Percentiles rank a stretch among this genome's conserved stretches.
Evolutionary conservation across 2,329 filamentous ascomycete species (phyloP).

Genomic region (Plenodomus biglobosus): DNA sequence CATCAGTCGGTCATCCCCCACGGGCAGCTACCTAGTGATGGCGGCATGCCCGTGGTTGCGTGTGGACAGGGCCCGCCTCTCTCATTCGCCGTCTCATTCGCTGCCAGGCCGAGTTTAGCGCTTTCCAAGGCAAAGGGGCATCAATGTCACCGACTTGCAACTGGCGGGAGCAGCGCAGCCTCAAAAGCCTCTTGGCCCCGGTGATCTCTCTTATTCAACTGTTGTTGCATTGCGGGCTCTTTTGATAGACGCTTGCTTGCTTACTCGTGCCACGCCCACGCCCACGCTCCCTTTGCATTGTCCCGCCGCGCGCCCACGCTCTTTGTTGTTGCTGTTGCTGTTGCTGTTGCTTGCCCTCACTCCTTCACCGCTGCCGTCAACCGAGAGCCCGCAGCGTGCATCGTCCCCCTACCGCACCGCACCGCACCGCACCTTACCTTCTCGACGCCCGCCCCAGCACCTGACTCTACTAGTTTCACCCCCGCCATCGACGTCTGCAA

Average conservation of each 20-base stretch:
- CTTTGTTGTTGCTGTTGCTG: constrained; percentile 21
- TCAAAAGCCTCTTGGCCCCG: constrained; percentile 19
- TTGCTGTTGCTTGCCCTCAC: too few relatives aligned
- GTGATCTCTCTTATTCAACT: too few relatives aligned
- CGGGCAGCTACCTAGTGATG: constrained; percentile 2
- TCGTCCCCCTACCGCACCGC: constrained; percentile 9
- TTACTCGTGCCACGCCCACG: too few relatives aligned
- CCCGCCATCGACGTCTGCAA: constrained; percentile 3
- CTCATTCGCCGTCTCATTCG: constrained; percentile 14
- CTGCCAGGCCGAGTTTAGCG: constrained; percentile 19
- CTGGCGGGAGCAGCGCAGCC: constrained; percentile 15
- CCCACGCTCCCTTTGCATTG: constrained; percentile 15
- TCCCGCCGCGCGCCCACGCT: constrained; percentile 4
- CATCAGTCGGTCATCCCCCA: background rate
- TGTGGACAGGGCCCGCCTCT: constrained; percentile 3
- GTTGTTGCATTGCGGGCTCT: constrained; percentile 19
- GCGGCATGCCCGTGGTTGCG: background rate
- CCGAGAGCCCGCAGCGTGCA: too few relatives aligned
- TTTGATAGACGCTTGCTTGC: constrained; percentile 25
- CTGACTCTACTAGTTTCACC: constrained; percentile 5
- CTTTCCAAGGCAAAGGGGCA: constrained; percentile 31
- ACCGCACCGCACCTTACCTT: background rate
- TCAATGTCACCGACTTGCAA: too few relatives aligned
- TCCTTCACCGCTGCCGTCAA: constrained; percentile 18
- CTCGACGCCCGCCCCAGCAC: background rate